Evolutionary conservation across 495 filamentous ascomycete genomes (phyloP).

Genomic region (Hypoxylon rickii): DNA sequence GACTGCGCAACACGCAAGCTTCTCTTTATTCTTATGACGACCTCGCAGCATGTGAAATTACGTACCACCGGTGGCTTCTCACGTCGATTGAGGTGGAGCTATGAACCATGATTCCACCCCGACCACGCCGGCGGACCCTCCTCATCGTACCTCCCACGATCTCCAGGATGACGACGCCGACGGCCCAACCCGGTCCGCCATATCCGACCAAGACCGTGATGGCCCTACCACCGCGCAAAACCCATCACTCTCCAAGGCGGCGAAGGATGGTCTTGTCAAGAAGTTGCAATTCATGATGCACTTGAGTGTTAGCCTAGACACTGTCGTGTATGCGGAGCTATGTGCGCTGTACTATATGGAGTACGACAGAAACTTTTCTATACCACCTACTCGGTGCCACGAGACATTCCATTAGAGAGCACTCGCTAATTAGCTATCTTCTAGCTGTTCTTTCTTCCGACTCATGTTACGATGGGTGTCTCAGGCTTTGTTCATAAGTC

Average conservation of each 20-base stretch:
- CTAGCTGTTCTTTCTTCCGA: slow-evolving; percentile 76
- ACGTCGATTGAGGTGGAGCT: slow-evolving; percentile 53
- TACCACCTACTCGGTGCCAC: background rate
- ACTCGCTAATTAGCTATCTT: slow-evolving; percentile 10
- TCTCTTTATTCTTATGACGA: slow-evolving; percentile 22
- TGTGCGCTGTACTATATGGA: slow-evolving; percentile 90
- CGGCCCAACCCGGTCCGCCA: slow-evolving; percentile 31
- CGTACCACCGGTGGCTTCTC: slow-evolving; percentile 31
- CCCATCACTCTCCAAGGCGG: slow-evolving; percentile 33
- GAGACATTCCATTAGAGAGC: background rate
- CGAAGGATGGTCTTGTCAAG: slow-evolving; percentile 54
- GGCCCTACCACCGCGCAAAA: slow-evolving; percentile 20
- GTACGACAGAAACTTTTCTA: slow-evolving; percentile 55
- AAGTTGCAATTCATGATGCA: slow-evolving; percentile 69
- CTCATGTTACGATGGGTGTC: slow-evolving; percentile 70
- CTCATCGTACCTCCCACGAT: slow-evolving; percentile 41
- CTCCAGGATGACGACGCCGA: slow-evolving; percentile 38
- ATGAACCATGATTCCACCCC: slow-evolving; percentile 71
- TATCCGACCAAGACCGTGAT: slow-evolving; percentile 26
- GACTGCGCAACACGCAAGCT: slow-evolving; percentile 12
- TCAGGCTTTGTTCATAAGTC: slow-evolving; percentile 78
- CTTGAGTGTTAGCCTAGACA: slow-evolving; percentile 74
- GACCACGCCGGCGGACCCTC: slow-evolving; percentile 56
- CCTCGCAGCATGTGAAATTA: slow-evolving; percentile 41
- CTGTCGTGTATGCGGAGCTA: slow-evolving; percentile 78